Evolutionary conservation across 441 rosid species (phyloP).

Genomic region (Gossypium schwendimanii): DNA sequence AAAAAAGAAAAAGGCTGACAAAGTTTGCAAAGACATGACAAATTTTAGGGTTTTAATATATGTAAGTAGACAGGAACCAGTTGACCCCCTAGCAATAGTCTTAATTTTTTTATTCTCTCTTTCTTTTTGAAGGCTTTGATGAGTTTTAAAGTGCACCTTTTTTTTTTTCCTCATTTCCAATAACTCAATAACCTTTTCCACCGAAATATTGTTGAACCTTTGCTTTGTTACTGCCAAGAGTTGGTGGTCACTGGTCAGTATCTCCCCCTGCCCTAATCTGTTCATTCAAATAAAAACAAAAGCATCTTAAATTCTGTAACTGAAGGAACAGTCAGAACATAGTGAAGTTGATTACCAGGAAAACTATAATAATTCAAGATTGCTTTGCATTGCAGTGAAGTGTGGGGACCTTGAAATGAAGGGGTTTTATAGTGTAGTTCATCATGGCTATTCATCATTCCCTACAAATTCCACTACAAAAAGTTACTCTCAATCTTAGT

Average conservation of each 20-base stretch:
- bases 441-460: too few species aligned
- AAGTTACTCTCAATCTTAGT: too few species aligned
- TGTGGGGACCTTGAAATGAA: too few species aligned
- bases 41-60: background rate
- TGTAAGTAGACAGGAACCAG: background rate
- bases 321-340: too few species aligned
- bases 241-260: background rate
- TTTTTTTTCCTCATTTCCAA: background rate
- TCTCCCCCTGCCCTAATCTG: too few species aligned
- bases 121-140: background rate
- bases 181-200: background rate
- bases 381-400: too few species aligned
- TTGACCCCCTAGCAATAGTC: background rate
- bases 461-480: too few species aligned
- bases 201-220: background rate
- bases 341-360: too few species aligned
- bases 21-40: background rate
- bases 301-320: too few species aligned
- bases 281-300: too few species aligned
- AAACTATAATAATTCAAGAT: too few species aligned
- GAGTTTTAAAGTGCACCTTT: background rate
- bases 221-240: background rate
- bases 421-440: too few species aligned
- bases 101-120: background rate
- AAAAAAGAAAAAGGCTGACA: conserved; percentile 2